phyloP scores from a whole-genome alignment of 2,329 filamentous ascomycete species.

The Aspergillus oerlinghausenensis region DNA sequence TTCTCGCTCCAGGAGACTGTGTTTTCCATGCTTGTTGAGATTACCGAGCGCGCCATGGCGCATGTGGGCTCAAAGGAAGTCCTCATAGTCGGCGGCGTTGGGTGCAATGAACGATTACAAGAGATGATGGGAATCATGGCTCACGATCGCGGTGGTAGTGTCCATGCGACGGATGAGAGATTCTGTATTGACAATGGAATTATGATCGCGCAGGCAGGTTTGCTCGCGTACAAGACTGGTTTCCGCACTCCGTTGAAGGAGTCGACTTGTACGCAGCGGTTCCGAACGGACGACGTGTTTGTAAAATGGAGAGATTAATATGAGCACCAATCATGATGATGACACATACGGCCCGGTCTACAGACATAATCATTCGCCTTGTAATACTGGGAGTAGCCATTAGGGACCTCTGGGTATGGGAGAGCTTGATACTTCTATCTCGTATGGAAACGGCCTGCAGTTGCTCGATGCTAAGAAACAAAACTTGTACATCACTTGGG shows the following conservation, averaged over 20 bases:
- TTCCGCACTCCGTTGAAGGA: slow-evolving; percentile 73
- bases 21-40: slow-evolving; percentile 96
- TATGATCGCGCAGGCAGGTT: slow-evolving; percentile 96
- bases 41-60: slow-evolving; percentile 96
- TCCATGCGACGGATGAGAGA: slow-evolving; percentile 92
- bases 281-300: slow-evolving; percentile 76
- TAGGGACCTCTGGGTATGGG: neutral
- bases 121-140: slow-evolving; percentile 99
- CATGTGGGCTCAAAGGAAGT: slow-evolving; percentile 90
- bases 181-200: slow-evolving; percentile 99
- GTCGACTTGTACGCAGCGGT: slow-evolving; percentile 78
- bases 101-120: slow-evolving; percentile 89
- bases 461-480: neutral
- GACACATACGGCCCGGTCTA: slow-evolving; percentile 3
- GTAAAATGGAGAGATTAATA: slow-evolving; percentile 68
- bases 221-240: slow-evolving; percentile 78
- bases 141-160: slow-evolving; percentile 75
- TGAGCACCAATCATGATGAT: neutral
- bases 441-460: neutral
- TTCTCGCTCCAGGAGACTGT: slow-evolving; percentile 95
- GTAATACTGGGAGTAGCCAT: neutral
- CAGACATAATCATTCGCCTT: neutral
- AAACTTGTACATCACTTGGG: neutral
- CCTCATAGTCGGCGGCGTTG: slow-evolving; percentile 90
- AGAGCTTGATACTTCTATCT: neutral